phyloP scores from a whole-genome alignment of 2,329 filamentous ascomycete species.

The Colletotrichum kahawae region DNA sequence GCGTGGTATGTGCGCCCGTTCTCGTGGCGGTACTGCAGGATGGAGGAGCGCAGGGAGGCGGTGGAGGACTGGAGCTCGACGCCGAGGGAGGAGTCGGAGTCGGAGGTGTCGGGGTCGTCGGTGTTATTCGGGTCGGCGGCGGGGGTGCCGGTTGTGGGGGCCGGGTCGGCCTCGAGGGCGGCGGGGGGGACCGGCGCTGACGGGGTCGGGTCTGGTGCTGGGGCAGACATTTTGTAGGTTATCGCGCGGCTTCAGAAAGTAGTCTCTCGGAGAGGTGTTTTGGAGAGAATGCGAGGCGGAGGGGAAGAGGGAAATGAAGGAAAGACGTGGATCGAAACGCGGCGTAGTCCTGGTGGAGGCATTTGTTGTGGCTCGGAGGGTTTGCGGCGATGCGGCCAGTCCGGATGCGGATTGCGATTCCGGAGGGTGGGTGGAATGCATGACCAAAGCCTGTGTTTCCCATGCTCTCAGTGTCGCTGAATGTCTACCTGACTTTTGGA shows the following conservation, averaged over 20 bases:
- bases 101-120: background rate
- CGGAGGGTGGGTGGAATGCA: background rate
- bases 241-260: rapidly evolving
- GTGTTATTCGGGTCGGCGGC: background rate
- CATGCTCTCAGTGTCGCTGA: background rate
- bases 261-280: background rate
- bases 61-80: constrained; percentile 26
- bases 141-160: background rate
- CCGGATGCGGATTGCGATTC: background rate
- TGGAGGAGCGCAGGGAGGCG: constrained; percentile 38
- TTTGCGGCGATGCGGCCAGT: background rate
- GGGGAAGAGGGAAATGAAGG: rapidly evolving
- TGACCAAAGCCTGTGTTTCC: background rate
- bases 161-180: background rate
- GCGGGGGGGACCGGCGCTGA: background rate
- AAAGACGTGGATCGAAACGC: background rate
- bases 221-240: background rate
- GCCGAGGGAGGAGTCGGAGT: constrained; percentile 11
- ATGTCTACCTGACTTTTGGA: background rate
- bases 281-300: background rate
- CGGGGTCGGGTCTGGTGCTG: background rate
- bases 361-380: background rate
- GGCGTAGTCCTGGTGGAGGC: background rate
- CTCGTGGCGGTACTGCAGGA: constrained; percentile 39
- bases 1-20: constrained; percentile 44